Evolutionary conservation across 2,329 filamentous ascomycete species (phyloP).

Genomic region (Gremmenia infestans): DNA sequence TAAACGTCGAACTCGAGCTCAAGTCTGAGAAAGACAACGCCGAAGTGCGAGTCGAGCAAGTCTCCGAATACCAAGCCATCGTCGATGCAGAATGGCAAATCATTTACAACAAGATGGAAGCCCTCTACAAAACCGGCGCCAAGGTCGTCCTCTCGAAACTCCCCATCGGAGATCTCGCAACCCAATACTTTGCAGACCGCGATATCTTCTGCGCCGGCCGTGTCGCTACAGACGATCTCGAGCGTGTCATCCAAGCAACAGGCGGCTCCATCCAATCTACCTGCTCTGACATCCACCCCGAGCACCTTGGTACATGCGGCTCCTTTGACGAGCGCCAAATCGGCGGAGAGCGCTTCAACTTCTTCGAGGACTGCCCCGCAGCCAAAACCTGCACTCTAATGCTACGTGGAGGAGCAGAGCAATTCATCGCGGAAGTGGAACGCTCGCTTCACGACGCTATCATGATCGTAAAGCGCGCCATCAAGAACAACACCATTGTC

Average conservation of each 20-base stretch:
- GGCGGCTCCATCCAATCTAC: slow-evolving; percentile 91
- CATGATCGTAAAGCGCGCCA: slow-evolving; percentile 98
- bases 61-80: slow-evolving; percentile 98
- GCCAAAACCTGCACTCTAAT: slow-evolving; percentile 97
- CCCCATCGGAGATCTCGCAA: slow-evolving; percentile 94
- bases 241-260: slow-evolving; percentile 91
- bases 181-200: slow-evolving; percentile 95
- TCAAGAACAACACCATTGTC: slow-evolving; percentile 91
- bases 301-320: slow-evolving; percentile 88
- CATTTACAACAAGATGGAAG: slow-evolving; percentile 98
- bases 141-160: slow-evolving; percentile 97
- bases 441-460: slow-evolving; percentile 97
- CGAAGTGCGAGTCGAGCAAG: slow-evolving; percentile 95
- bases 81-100: slow-evolving; percentile 99
- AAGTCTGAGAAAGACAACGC: slow-evolving; percentile 99
- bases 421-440: slow-evolving; percentile 98
- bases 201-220: slow-evolving; percentile 98
- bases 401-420: slow-evolving; percentile 91
- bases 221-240: slow-evolving; percentile 86
- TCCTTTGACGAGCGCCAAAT: slow-evolving; percentile 94
- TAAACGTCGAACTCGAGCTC: slow-evolving; percentile 96
- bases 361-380: slow-evolving; percentile 92
- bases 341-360: slow-evolving; percentile 94
- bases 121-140: slow-evolving; percentile 85
- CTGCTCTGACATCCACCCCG: slow-evolving; percentile 85